phyloP scores from a whole-genome alignment of 148 eudicot genomes.

The Rhododendron williamsianum region DNA sequence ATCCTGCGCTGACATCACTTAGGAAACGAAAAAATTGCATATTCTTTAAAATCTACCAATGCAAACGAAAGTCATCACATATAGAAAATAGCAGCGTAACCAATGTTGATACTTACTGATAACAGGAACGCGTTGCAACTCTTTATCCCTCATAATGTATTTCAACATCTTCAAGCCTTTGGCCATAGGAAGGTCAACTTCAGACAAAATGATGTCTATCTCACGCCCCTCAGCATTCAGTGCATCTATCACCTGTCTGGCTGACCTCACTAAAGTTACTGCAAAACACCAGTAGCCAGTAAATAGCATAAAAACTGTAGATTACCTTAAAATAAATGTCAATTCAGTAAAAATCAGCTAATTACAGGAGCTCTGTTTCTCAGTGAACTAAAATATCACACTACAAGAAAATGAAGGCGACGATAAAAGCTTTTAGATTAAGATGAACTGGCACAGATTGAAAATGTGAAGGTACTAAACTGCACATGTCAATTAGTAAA shows the following conservation, averaged over 20 bases:
- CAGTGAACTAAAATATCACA: not conserved
- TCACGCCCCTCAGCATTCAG: slow-evolving; percentile 90
- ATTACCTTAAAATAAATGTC: slow-evolving; percentile 5
- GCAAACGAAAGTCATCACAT: not conserved
- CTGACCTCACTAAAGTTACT: slow-evolving; percentile 87
- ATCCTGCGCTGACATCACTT: slow-evolving; percentile 98
- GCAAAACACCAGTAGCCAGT: slow-evolving; percentile 20
- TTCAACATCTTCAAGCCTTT: slow-evolving; percentile 90
- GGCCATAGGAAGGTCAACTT: slow-evolving; percentile 92
- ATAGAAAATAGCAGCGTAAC: not conserved
- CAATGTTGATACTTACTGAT: slow-evolving; percentile 54
- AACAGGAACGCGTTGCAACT: slow-evolving; percentile 83
- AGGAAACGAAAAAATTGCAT: slow-evolving; percentile 7
- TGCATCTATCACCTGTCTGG: slow-evolving; percentile 95
- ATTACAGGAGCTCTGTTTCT: not conserved
- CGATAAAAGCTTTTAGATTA: not conserved
- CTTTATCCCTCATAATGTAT: slow-evolving; percentile 76
- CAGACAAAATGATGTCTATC: slow-evolving; percentile 90
- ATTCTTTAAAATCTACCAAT: not conserved
- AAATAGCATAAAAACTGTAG: slow-evolving; percentile 6
- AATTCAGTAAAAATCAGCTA: not conserved
- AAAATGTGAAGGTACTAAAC: not conserved
- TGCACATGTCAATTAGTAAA: not conserved
- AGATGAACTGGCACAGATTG: not conserved
- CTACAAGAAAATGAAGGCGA: not conserved